Conservation (phyloP, 2,329 filamentous ascomycete species). For the Clonostachys chloroleuca region DNA sequence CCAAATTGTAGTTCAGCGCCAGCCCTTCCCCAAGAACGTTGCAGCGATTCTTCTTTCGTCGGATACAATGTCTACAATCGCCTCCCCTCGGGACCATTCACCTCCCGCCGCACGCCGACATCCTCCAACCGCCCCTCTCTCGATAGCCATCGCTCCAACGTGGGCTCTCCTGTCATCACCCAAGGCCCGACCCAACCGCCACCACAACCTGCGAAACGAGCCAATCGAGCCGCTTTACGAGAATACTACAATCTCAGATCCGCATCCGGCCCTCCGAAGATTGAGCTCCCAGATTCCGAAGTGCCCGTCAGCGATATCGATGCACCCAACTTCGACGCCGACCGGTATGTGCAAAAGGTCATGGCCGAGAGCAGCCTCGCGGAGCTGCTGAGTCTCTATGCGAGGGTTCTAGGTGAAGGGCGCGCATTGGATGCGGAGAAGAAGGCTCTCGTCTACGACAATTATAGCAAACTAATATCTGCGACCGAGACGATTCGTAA, state of each 20-base stretch:
- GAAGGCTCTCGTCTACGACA: constrained; percentile 96
- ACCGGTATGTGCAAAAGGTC: constrained; percentile 60
- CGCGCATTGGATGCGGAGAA: constrained; percentile 89
- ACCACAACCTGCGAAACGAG: constrained; percentile 36
- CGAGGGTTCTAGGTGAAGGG: constrained; percentile 73
- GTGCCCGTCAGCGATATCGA: constrained; percentile 71
- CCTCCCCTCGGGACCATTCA: constrained; percentile 53
- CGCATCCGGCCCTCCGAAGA: constrained; percentile 20
- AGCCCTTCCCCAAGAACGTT: too few species aligned
- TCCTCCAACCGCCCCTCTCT: constrained; percentile 73
- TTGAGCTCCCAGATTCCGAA: constrained; percentile 46
- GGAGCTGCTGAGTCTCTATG: constrained; percentile 67
- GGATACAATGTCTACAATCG: constrained; percentile 57
- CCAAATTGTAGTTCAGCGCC: too few species aligned
- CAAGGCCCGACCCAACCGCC: constrained; percentile 3
- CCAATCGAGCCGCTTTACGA: constrained; percentile 82
- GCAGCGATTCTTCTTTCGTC: too few species aligned
- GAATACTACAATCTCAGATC: constrained; percentile 84
- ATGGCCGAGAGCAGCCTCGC: constrained; percentile 61
- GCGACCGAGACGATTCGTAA: constrained; percentile 94
- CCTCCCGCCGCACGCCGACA: constrained; percentile 61
- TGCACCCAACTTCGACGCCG: constrained; percentile 64
- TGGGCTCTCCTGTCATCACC: constrained; percentile 41
- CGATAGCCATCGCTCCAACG: constrained; percentile 58
- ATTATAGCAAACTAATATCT: constrained; percentile 95